Percentiles rank a stretch among this genome's conserved stretches.
These are phyloP conservation scores for Vigna trinervia DNA, from an alignment of 306 rosid species.

Conservation along the genomic window DNA sequence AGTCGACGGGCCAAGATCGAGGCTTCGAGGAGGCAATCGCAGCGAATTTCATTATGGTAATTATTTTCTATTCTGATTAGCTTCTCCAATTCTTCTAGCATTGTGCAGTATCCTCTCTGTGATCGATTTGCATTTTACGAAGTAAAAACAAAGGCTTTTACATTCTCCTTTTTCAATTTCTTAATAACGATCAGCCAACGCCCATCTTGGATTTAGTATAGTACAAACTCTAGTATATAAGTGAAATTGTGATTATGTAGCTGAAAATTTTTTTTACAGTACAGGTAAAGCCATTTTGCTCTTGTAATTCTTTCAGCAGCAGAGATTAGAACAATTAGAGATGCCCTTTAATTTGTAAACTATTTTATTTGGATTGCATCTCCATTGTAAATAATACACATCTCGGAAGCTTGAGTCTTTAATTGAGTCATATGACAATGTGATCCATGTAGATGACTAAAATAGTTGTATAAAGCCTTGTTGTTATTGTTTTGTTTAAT, in stretches of 20 bases:
- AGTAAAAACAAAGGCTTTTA: neutral
- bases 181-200: neutral
- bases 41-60: slow-evolving; percentile 38
- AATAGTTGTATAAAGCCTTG: neutral
- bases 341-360: neutral
- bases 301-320: neutral
- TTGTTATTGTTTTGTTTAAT: neutral
- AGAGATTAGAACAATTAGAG: neutral
- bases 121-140: slow-evolving; percentile 1
- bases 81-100: neutral
- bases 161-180: neutral
- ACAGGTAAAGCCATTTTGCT: neutral
- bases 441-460: too few species aligned
- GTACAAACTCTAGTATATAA: neutral
- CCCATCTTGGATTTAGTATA: neutral
- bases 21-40: slow-evolving; percentile 20
- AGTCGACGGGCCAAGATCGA: neutral
- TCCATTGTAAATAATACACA: neutral
- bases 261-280: neutral
- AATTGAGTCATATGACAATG: neutral
- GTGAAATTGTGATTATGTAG: neutral
- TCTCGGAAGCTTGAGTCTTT: too few species aligned
- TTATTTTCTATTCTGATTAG: neutral
- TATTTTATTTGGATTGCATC: neutral
- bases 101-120: neutral